phyloP scores from a whole-genome alignment of 2,329 filamentous ascomycete species.

The Dryadomyces quercivorus region DNA sequence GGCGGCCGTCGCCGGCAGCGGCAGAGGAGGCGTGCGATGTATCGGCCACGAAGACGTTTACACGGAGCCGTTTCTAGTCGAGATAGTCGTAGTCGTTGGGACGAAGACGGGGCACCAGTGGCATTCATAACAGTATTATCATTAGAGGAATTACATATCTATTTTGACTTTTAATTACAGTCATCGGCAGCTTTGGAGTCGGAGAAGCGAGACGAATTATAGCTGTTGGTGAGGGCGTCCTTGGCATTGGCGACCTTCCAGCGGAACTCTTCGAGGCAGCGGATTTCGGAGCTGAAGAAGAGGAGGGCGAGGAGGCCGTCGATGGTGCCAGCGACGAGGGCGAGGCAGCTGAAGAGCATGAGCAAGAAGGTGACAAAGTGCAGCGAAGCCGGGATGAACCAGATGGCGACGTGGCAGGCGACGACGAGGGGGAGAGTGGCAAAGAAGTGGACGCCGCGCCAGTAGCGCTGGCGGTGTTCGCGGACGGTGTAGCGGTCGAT shows the following conservation, averaged over 20 bases:
- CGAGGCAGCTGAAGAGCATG: constrained; percentile 66
- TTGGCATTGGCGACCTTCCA: constrained; percentile 72
- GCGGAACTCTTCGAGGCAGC: constrained; percentile 78
- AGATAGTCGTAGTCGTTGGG: constrained; percentile 9
- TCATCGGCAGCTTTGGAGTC: not conserved
- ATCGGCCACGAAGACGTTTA: constrained; percentile 10
- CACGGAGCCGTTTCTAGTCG: constrained; percentile 11
- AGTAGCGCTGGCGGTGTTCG: constrained; percentile 58
- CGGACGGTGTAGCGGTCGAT: constrained; percentile 56
- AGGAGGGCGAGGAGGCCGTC: constrained; percentile 79
- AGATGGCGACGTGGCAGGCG: constrained; percentile 68
- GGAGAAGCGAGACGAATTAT: no score
- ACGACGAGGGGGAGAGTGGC: constrained; percentile 53
- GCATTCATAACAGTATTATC: not conserved
- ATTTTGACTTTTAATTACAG: not conserved
- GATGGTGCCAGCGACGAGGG: constrained; percentile 61
- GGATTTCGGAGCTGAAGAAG: constrained; percentile 75
- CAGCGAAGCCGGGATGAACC: constrained; percentile 56
- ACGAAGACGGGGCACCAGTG: not conserved
- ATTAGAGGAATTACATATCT: not conserved
- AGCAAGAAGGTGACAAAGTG: constrained; percentile 66
- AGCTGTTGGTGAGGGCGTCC: not conserved
- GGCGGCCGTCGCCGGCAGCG: constrained; percentile 12
- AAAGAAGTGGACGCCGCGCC: constrained; percentile 64
- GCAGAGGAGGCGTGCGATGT: not conserved